Percentiles rank a stretch among this genome's conserved stretches.
Evolutionary conservation across 306 rosid species (phyloP).

Genomic region (Ziziphus jujuba): DNA sequence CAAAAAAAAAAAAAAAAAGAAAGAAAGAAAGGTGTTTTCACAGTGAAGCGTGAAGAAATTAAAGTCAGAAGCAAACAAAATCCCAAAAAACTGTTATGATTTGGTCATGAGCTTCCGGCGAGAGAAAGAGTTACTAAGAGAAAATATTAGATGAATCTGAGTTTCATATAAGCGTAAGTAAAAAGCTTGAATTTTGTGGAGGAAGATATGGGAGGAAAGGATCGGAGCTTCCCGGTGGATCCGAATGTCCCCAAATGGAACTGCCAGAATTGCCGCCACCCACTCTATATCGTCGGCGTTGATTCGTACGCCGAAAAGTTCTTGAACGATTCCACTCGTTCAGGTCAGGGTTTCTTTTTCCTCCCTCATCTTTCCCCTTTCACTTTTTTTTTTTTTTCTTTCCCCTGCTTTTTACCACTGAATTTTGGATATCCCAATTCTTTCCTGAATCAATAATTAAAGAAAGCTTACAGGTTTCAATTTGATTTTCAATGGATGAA

Average conservation of each 20-base stretch:
- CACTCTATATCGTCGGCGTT: conserved; percentile 80
- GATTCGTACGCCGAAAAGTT: conserved; percentile 86
- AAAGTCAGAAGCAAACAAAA: neutral
- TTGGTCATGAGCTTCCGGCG: neutral
- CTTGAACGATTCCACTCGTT: conserved; percentile 71
- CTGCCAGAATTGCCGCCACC: conserved; percentile 90
- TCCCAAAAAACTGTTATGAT: conserved; percentile 3
- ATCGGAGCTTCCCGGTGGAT: conserved; percentile 74
- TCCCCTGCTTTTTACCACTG: neutral
- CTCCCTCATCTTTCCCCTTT: neutral
- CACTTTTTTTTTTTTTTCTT: neutral
- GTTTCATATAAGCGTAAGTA: no score
- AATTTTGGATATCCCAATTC: neutral
- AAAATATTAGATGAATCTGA: no score
- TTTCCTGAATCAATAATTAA: neutral
- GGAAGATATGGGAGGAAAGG: conserved; percentile 45
- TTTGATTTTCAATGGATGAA: neutral
- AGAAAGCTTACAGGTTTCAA: neutral
- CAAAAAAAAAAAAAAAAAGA: no score
- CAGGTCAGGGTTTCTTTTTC: conserved; percentile 48
- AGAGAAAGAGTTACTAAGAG: no score
- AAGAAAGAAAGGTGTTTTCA: no score
- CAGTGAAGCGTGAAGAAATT: neutral
- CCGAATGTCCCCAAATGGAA: conserved; percentile 79
- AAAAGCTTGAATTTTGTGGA: neutral